A percentile compares a stretch with the other conserved stretches of the same genome.
Conservation (phyloP, 139 green algal species). For the Picochlorum costavermella region DNA sequence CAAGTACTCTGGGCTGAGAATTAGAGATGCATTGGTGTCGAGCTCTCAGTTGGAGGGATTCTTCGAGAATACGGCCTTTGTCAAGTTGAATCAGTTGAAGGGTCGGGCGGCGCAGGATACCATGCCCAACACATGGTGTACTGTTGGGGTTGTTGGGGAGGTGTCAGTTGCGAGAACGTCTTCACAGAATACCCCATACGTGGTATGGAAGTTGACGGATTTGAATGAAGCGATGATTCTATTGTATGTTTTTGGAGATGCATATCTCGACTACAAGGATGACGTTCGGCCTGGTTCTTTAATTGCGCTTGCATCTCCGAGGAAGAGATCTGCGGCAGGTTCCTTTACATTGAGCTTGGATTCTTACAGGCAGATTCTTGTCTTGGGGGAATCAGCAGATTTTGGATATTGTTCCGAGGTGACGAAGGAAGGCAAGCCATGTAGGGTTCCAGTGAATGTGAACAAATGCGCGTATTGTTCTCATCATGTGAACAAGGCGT, state of each 20-base stretch:
- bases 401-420: conserved; percentile 43
- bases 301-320: conserved; percentile 24
- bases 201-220: conserved; percentile 40
- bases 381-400: conserved; percentile 34
- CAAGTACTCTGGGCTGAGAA: conserved; percentile 14
- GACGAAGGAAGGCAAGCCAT: conserved; percentile 31
- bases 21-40: conserved; percentile 38
- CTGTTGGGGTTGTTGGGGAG: conserved; percentile 31
- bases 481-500: conserved; percentile 34
- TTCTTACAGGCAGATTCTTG: conserved; percentile 25
- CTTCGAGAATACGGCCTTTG: conserved; percentile 11
- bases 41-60: conserved; percentile 26
- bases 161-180: conserved; percentile 20
- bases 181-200: conserved; percentile 22
- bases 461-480: conserved; percentile 36
- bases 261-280: conserved; percentile 20
- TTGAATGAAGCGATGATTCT: conserved; percentile 21
- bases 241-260: conserved; percentile 39
- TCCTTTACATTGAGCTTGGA: conserved; percentile 24
- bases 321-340: not conserved
- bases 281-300: conserved; percentile 25
- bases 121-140: conserved; percentile 26
- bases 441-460: conserved; percentile 37
- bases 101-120: conserved; percentile 3
- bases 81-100: conserved; percentile 21